Percentiles rank a stretch among this genome's conserved stretches.
These are phyloP conservation scores for Tetragonia tetragonoides DNA, from an alignment of 148 eudicot species.

Conservation along the genomic window DNA sequence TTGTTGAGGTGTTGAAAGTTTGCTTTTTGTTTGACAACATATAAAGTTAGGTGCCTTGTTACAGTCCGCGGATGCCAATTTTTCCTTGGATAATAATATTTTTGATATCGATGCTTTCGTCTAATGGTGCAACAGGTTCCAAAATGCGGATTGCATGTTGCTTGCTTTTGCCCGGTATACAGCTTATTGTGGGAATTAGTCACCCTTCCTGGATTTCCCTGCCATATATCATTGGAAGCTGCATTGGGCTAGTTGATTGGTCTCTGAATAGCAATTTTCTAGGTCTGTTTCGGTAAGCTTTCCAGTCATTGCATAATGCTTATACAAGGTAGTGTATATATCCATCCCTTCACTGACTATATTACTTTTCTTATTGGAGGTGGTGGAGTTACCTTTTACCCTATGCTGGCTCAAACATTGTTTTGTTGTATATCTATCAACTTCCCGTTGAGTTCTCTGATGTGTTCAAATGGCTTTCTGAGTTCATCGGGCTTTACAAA, in stretches of 20 bases:
- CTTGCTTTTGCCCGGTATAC: slow-evolving; percentile 40
- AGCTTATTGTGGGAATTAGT: slow-evolving; percentile 40
- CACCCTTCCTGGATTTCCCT: slow-evolving; percentile 43
- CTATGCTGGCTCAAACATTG: slow-evolving; percentile 21
- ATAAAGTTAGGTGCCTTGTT: slow-evolving; percentile 1
- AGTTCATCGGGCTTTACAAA: slow-evolving; percentile 19
- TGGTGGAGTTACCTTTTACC: slow-evolving; percentile 27
- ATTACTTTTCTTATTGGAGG: slow-evolving; percentile 11
- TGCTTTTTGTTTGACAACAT: background rate
- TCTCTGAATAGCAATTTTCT: slow-evolving; percentile 42
- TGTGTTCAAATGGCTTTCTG: slow-evolving; percentile 14
- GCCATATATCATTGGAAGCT: slow-evolving; percentile 46
- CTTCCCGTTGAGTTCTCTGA: slow-evolving; percentile 29
- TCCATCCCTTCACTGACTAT: background rate
- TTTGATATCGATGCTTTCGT: slow-evolving; percentile 16
- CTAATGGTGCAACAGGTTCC: slow-evolving; percentile 29
- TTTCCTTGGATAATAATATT: background rate
- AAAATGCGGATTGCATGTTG: slow-evolving; percentile 32
- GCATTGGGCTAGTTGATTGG: slow-evolving; percentile 48
- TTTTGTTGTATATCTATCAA: slow-evolving; percentile 26
- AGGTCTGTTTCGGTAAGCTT: slow-evolving; percentile 40
- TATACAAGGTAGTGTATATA: background rate
- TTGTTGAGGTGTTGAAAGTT: background rate
- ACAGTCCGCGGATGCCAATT: no score
- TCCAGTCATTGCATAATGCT: background rate